Conservation (phyloP, 2,329 filamentous ascomycete genomes). For the Pseudogymnoascus sp. region DNA sequence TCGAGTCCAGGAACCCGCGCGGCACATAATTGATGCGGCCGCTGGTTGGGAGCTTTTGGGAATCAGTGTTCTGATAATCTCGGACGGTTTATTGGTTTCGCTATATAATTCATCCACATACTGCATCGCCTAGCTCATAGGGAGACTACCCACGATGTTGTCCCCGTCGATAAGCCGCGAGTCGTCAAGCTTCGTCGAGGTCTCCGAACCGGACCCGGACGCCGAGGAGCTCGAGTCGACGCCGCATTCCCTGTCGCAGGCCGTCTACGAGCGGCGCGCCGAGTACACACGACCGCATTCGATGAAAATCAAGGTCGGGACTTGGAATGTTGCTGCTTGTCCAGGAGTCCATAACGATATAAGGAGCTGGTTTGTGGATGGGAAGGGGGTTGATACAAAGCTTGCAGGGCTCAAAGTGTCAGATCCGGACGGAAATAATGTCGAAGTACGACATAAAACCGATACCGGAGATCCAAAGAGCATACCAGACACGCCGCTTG, state of each 20-base stretch:
- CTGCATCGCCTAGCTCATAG: background rate
- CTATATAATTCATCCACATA: background rate
- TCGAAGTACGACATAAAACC: constrained; percentile 37
- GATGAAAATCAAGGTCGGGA: constrained; percentile 80
- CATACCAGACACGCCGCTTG: constrained; percentile 26
- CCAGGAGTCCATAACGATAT: constrained; percentile 83
- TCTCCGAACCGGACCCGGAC: background rate
- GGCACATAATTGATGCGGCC: background rate
- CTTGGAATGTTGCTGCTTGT: constrained; percentile 88
- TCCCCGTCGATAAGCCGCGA: background rate
- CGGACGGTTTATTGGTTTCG: background rate
- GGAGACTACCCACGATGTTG: background rate
- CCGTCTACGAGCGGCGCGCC: constrained; percentile 61
- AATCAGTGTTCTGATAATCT: background rate
- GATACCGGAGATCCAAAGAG: constrained; percentile 23
- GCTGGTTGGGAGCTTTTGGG: background rate
- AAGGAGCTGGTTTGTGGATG: constrained; percentile 77
- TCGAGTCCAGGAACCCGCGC: background rate
- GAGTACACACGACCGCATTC: constrained; percentile 72
- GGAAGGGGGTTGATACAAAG: constrained; percentile 58
- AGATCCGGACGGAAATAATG: constrained; percentile 24
- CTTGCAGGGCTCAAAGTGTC: constrained; percentile 47
- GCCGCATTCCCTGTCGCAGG: constrained; percentile 52
- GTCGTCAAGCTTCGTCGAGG: background rate
- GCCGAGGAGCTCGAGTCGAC: constrained; percentile 24